These are phyloP conservation scores for Populus davidiana DNA, from an alignment of 345 rosid genomes.

Conservation along the genomic window DNA sequence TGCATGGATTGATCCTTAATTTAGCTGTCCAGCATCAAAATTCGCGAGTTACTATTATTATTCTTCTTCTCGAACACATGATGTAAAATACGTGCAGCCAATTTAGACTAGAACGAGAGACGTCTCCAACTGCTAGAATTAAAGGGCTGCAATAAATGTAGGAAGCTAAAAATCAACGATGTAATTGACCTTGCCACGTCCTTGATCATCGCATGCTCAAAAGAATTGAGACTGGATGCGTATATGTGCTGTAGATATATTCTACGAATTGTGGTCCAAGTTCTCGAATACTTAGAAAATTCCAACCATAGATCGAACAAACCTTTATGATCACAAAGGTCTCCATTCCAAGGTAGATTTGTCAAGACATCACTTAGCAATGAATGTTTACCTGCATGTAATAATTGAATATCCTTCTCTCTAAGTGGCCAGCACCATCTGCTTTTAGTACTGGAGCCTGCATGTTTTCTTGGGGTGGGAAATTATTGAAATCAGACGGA, in stretches of 20 bases:
- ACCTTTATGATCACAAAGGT: neutral
- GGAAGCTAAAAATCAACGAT: neutral
- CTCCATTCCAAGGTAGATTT: neutral
- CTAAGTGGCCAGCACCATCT: neutral
- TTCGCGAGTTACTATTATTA: too few species aligned
- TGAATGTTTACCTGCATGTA: neutral
- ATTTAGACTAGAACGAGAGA: too few species aligned
- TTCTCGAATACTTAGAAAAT: neutral
- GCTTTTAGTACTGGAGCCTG: neutral
- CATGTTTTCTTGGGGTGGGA: neutral
- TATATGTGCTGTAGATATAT: neutral
- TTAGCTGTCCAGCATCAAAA: too few species aligned
- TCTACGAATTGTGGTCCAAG: neutral
- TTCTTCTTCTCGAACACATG: too few species aligned
- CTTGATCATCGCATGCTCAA: neutral
- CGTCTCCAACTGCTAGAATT: neutral
- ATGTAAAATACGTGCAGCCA: too few species aligned
- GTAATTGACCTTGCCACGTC: neutral
- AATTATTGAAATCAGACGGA: constrained; percentile 1
- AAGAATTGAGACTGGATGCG: neutral
- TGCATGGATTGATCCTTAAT: too few species aligned
- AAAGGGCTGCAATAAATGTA: neutral
- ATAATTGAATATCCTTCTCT: neutral
- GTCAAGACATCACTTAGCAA: neutral
- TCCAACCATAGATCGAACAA: neutral